These are phyloP conservation scores for Apophysomyces ossiformis DNA, from an alignment of 371 early-diverging fungal species.

Conservation along the genomic window DNA sequence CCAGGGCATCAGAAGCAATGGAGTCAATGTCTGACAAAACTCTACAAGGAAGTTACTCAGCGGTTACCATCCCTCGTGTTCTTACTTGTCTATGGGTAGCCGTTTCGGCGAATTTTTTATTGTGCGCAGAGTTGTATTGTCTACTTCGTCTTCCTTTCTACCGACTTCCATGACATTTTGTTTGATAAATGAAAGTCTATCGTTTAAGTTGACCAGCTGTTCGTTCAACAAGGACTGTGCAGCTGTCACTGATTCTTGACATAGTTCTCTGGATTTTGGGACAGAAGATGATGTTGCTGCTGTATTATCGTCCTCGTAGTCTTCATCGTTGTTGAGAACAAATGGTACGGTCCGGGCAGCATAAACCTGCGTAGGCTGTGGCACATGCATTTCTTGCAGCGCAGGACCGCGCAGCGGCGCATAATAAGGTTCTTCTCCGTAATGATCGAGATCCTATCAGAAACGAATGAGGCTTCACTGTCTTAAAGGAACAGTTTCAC, in stretches of 20 bases:
- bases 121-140: constrained; percentile 26
- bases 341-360: constrained; percentile 37
- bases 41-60: constrained; percentile 4
- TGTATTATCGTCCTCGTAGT: constrained; percentile 6
- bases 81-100: constrained; percentile 20
- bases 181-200: constrained; percentile 42
- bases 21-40: constrained; percentile 37
- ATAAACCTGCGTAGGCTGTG: constrained; percentile 32
- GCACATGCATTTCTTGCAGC: constrained; percentile 38
- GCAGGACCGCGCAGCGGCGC: constrained; percentile 24
- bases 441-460: constrained; percentile 32
- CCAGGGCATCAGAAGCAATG: constrained; percentile 42
- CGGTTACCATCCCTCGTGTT: background rate
- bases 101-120: constrained; percentile 13
- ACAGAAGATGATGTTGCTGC: background rate
- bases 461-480: background rate
- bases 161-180: constrained; percentile 37
- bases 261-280: constrained; percentile 2
- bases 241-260: constrained; percentile 17
- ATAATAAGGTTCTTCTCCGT: constrained; percentile 38
- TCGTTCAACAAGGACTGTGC: constrained; percentile 36
- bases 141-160: constrained; percentile 18
- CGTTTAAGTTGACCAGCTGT: constrained; percentile 40
- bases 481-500: background rate
- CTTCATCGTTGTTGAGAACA: constrained; percentile 10